Conservation (phyloP, 768 basidiomycete genomes). For the Pleurotus tuoliensis region DNA sequence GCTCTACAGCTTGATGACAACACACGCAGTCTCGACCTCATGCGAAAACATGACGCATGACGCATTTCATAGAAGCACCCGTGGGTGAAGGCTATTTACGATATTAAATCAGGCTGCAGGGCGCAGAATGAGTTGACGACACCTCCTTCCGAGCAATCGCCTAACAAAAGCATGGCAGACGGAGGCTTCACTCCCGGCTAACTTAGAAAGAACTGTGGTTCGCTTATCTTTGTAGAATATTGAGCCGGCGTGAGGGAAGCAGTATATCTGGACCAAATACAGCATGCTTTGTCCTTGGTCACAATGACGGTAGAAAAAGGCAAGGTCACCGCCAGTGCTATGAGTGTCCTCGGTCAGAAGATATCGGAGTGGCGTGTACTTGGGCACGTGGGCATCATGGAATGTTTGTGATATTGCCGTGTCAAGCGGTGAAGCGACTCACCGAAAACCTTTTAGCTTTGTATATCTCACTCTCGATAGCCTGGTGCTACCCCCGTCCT, state of each 20-base stretch:
- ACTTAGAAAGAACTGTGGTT: no score
- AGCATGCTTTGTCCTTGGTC: no score
- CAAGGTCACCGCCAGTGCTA: no score
- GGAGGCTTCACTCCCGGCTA: no score
- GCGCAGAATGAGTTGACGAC: not conserved
- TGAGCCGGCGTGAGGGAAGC: no score
- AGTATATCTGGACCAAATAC: no score
- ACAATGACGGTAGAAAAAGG: no score
- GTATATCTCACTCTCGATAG: conserved; percentile 1
- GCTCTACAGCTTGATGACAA: no score
- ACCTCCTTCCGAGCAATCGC: conserved; percentile 1
- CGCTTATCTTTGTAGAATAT: no score
- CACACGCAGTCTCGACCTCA: no score
- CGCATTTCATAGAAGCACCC: not conserved
- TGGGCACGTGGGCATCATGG: not conserved
- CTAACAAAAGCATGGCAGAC: not conserved
- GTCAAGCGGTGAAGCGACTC: conserved; percentile 5
- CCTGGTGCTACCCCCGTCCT: conserved; percentile 1
- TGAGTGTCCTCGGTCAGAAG: not conserved
- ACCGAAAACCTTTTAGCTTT: conserved; percentile 1
- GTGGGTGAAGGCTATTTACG: conserved; percentile 4
- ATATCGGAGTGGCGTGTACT: conserved; percentile 1
- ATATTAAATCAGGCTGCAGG: not conserved
- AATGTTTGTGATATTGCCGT: conserved; percentile 8
- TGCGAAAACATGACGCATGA: no score